A percentile compares a stretch with the other conserved stretches of the same genome.
Conservation (phyloP, 345 rosid genomes). For the Citrus hindsii region DNA sequence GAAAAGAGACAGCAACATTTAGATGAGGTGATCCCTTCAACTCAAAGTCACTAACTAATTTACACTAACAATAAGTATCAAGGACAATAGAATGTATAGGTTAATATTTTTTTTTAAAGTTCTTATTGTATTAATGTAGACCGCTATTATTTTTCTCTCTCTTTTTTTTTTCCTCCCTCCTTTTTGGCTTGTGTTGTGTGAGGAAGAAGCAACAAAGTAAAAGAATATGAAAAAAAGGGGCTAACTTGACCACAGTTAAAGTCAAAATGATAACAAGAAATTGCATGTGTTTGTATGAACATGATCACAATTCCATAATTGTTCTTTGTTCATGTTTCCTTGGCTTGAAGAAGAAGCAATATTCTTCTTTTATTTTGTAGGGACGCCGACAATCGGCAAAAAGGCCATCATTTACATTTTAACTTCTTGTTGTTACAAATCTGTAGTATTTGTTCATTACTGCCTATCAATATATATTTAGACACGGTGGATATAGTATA, state of each 20-base stretch:
- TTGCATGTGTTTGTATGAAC: neutral
- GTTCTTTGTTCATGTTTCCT: neutral
- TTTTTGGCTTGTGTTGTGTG: neutral
- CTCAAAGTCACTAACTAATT: neutral
- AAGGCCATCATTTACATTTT: neutral
- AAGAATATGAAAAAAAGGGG: neutral
- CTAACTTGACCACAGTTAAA: neutral
- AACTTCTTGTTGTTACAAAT: neutral
- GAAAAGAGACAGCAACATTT: neutral
- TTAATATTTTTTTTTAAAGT: neutral
- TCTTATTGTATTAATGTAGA: neutral
- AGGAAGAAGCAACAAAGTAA: neutral
- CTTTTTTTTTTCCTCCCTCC: neutral
- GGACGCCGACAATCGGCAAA: neutral
- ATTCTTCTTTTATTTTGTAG: neutral
- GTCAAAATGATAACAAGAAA: constrained; percentile 2
- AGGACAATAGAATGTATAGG: neutral
- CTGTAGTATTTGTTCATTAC: neutral
- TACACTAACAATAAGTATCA: neutral
- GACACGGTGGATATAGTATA: neutral
- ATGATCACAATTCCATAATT: constrained; percentile 20
- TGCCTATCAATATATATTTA: too few relatives aligned
- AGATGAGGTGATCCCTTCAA: constrained; percentile 1
- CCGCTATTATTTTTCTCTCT: neutral
- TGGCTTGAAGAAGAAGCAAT: constrained; percentile 27